Base-by-base conservation (phyloP, 345 rosid genomes). In the Fremontodendron californicum region DNA sequence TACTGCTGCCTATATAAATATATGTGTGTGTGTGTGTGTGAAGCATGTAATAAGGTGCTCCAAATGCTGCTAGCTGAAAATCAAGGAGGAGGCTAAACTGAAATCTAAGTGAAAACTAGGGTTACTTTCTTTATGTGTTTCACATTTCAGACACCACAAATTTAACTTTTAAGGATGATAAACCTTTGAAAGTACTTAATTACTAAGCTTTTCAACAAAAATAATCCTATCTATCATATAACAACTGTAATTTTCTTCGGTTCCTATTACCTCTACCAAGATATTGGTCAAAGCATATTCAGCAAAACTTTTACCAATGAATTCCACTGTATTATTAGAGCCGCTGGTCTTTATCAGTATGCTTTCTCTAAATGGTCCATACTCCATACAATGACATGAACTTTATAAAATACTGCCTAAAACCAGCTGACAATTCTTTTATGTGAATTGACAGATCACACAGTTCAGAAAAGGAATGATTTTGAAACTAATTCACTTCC, bases 381-480 rank as follows among this genome's bases (percentile, higher is more conserved):
- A 19, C 70, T 42, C 52, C 48, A 37, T 19, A 19, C 70, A 37
- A 35, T 35, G 23, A 18, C 43, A 63, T 58, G 11, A 29, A 5
- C 10, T 61, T 29, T 29, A 23, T 54, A n/a, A n/a, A n/a, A n/a
- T n/a, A 61, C n/a, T 29, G 65, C 65, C 39, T 29, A 61, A 29
- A 12, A 27, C 64, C 15, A 12, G 64, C 9, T 60, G 37, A 60
- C 35, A 66, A 5, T 66, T 46, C 33, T 40, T 66, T 40, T 66
- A 66, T 66, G 49, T 66, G 51, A 66, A 40, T 21, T 23, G 71
- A 66, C 33, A 66, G 49, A 42, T 66, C 51, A 66, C 19, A 40
- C 18, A 2, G 33, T 66, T 40, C 5, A 66, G 46, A 42, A 42
- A 63, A 66, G 49, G 49, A 66, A 66, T n/a, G 49, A 40, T 40